Conservation (phyloP, 2,329 filamentous ascomycete genomes). For the Colletotrichum sp. region DNA sequence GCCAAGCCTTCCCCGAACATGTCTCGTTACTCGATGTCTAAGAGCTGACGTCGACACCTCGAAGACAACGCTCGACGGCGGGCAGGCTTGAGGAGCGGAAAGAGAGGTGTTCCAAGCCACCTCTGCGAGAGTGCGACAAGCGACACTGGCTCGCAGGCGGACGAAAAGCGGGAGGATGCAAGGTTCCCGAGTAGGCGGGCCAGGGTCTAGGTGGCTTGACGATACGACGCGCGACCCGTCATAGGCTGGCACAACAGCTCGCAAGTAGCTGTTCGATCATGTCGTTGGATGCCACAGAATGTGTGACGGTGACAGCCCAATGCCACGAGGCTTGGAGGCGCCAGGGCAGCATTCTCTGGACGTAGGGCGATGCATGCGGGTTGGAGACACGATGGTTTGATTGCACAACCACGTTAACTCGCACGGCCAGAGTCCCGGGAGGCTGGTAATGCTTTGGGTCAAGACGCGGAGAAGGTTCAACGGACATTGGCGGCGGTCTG, state of each 20-base stretch:
- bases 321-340: not conserved
- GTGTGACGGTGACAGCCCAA: not conserved
- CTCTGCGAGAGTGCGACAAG: not conserved
- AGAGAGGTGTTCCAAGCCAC: not conserved
- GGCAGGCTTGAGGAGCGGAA: not conserved
- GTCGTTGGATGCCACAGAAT: not conserved
- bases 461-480: not conserved
- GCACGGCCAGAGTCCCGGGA: not conserved
- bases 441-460: not conserved
- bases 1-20: not conserved
- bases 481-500: not conserved
- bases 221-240: not conserved
- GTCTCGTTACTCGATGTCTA: not conserved
- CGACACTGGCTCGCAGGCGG: not conserved
- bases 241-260: not conserved
- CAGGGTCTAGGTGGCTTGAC: not conserved
- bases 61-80: not conserved
- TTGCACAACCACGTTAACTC: not conserved
- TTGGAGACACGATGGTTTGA: not conserved
- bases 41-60: not conserved
- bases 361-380: not conserved
- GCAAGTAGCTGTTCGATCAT: not conserved
- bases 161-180: not conserved
- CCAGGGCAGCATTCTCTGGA: not conserved
- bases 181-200: not conserved